These are phyloP conservation scores for Amaranthus hypochondriacus DNA, from an alignment of 148 eudicot genomes.

Conservation along the genomic window DNA sequence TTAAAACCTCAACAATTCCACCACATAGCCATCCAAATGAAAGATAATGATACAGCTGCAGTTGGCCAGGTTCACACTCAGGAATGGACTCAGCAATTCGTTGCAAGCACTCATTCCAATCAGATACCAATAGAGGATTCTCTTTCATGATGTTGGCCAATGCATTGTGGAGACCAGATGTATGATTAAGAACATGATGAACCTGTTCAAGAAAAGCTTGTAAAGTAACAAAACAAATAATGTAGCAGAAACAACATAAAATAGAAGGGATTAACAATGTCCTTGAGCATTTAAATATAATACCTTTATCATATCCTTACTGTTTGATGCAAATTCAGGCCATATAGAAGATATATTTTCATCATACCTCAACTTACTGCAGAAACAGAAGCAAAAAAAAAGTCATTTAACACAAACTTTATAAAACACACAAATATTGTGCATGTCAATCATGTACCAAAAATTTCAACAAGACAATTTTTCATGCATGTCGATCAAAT, in stretches of 20 bases:
- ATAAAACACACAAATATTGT: neutral
- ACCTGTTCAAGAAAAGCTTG: slow-evolving; percentile 42
- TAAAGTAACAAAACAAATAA: slow-evolving; percentile 7
- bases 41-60: slow-evolving; percentile 85
- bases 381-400: slow-evolving; percentile 9
- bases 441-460: neutral
- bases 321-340: slow-evolving; percentile 79
- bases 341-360: slow-evolving; percentile 78
- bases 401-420: neutral
- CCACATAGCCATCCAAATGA: slow-evolving; percentile 99
- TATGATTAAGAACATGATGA: slow-evolving; percentile 95
- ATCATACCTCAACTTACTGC: slow-evolving; percentile 83
- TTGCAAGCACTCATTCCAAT: slow-evolving; percentile 84
- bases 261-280: slow-evolving; percentile 2
- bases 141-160: slow-evolving; percentile 55
- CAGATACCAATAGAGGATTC: slow-evolving; percentile 60
- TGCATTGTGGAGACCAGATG: slow-evolving; percentile 94
- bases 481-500: too few relatives aligned
- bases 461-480: too few relatives aligned
- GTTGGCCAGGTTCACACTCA: slow-evolving; percentile 80
- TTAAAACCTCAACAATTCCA: slow-evolving; percentile 78
- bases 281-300: slow-evolving; percentile 2
- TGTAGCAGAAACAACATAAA: slow-evolving; percentile 1
- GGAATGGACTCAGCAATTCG: slow-evolving; percentile 48
- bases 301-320: slow-evolving; percentile 81